phyloP scores from a whole-genome alignment of 257 asterid species.

The Plantago major region DNA sequence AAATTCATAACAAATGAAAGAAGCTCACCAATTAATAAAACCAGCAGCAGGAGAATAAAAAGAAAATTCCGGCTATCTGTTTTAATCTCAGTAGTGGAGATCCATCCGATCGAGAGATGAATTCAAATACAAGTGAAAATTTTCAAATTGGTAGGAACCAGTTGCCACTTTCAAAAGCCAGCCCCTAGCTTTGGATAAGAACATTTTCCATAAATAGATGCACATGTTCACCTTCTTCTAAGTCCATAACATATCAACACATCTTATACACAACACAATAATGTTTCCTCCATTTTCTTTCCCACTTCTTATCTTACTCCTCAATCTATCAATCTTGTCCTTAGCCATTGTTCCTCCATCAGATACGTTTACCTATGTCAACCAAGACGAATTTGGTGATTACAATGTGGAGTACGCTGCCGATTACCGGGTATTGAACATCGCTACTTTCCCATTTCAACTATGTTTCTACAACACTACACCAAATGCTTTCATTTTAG shows the following conservation, averaged over 20 bases:
- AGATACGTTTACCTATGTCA: constrained; percentile 24
- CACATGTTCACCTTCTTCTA: no score
- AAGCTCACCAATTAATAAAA: no score
- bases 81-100: no score
- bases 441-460: constrained; percentile 17
- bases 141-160: no score
- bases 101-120: no score
- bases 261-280: not conserved
- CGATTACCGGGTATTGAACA: constrained; percentile 13
- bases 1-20: no score
- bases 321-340: constrained; percentile 11
- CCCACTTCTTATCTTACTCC: constrained; percentile 5
- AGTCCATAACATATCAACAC: no score
- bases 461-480: constrained; percentile 35
- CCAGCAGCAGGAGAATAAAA: no score
- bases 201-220: constrained; percentile 6
- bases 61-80: no score
- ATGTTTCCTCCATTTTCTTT: constrained; percentile 5
- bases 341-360: constrained; percentile 29
- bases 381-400: constrained; percentile 26
- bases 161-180: no score
- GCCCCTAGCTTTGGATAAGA: constrained; percentile 2
- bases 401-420: constrained; percentile 22
- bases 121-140: no score
- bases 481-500: constrained; percentile 23